phyloP scores from a whole-genome alignment of 306 rosid genomes.

The Acacia acuminata region DNA sequence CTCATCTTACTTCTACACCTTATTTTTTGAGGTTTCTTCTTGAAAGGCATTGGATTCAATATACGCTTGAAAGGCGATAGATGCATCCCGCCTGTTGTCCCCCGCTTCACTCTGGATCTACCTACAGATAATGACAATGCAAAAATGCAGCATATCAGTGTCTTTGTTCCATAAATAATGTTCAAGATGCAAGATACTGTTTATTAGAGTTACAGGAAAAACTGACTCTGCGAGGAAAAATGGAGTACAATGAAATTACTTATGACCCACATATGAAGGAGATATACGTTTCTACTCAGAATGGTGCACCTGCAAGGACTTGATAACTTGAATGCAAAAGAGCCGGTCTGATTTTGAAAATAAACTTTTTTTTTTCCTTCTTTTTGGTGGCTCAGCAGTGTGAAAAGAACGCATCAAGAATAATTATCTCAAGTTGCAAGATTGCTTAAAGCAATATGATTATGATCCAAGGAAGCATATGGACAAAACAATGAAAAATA shows the following conservation, averaged over 20 bases:
- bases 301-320: background rate
- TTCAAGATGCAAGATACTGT: background rate
- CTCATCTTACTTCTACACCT: slow-evolving; percentile 39
- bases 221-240: background rate
- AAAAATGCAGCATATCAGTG: background rate
- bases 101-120: slow-evolving; percentile 46
- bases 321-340: background rate
- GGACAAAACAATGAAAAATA: background rate
- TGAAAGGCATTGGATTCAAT: slow-evolving; percentile 46
- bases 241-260: slow-evolving; percentile 5
- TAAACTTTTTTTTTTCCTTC: background rate
- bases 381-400: background rate
- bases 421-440: background rate
- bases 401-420: background rate
- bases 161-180: background rate
- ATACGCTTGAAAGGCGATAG: slow-evolving; percentile 57
- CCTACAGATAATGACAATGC: slow-evolving; percentile 46
- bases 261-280: background rate
- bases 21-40: slow-evolving; percentile 60
- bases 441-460: background rate
- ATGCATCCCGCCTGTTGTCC: slow-evolving; percentile 32
- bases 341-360: background rate
- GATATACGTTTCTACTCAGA: background rate
- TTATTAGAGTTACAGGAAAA: background rate
- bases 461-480: background rate